Evolutionary conservation across 2,329 filamentous ascomycete genomes (phyloP).

Genomic region (Pseudonectria foliicola): DNA sequence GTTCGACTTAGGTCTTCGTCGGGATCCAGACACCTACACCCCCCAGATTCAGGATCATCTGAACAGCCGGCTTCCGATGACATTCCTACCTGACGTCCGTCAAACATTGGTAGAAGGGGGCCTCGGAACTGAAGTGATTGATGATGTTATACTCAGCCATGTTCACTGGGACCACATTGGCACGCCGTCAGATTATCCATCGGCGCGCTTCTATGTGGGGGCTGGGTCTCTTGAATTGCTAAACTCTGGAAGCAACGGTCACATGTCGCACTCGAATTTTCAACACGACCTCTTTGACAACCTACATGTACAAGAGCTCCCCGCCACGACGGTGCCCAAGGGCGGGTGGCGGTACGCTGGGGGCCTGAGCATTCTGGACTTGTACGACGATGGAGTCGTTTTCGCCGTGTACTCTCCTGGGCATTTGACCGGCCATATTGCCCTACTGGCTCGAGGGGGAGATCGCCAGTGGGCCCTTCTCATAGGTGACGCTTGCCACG

Average conservation of each 20-base stretch:
- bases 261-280: conserved; percentile 10
- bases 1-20: no score
- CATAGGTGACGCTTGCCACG: conserved; percentile 47
- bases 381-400: neutral
- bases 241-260: conserved; percentile 18
- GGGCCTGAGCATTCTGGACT: neutral
- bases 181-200: conserved; percentile 43
- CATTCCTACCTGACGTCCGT: no score
- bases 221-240: conserved; percentile 37
- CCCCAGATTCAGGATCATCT: no score
- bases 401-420: conserved; percentile 3
- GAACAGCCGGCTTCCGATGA: no score
- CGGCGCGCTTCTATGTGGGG: conserved; percentile 44
- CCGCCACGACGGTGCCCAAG: neutral
- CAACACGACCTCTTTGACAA: conserved; percentile 23
- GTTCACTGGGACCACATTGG: conserved; percentile 53
- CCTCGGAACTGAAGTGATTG: conserved; percentile 14
- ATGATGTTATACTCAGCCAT: conserved; percentile 39
- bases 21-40: no score
- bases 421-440: conserved; percentile 3
- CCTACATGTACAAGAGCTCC: conserved; percentile 17
- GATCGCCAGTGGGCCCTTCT: conserved; percentile 27
- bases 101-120: neutral
- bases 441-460: neutral
- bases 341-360: neutral